Percentiles rank a stretch among this genome's conserved stretches.
Conservation (phyloP, 2,329 filamentous ascomycete genomes). For the Calonectria leucothoes region DNA sequence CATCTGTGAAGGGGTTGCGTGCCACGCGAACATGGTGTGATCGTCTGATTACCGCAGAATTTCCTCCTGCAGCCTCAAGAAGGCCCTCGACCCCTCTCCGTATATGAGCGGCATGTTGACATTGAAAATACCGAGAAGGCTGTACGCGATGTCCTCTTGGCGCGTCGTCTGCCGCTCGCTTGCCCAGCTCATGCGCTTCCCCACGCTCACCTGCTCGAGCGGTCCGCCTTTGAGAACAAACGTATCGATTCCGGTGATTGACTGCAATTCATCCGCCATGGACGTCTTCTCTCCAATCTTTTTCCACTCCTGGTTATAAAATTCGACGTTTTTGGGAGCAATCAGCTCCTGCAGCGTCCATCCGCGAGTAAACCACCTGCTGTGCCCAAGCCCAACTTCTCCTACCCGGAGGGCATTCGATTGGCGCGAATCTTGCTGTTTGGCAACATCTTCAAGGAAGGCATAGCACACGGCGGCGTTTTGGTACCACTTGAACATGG, state of each 20-base stretch:
- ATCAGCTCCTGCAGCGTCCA: background rate
- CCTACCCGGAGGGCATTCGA: background rate
- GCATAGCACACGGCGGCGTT: constrained; percentile 40
- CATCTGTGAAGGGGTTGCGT: background rate
- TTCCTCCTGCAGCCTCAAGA: background rate
- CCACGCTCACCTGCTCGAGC: background rate
- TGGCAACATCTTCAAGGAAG: constrained; percentile 31
- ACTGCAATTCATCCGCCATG: background rate
- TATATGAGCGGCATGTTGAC: constrained; percentile 15
- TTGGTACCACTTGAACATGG: constrained; percentile 44
- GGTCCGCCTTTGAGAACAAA: background rate
- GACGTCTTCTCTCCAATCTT: background rate
- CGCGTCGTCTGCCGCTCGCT: background rate
- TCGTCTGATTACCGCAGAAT: background rate
- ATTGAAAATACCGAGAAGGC: constrained; percentile 2
- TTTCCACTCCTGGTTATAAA: background rate
- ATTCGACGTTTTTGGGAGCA: background rate
- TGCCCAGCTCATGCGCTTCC: background rate
- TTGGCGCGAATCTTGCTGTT: background rate
- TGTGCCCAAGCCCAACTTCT: background rate
- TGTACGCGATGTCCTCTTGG: background rate
- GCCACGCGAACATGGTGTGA: background rate
- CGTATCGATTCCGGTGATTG: background rate
- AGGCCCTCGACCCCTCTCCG: background rate
- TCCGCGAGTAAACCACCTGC: background rate